Conservation (phyloP, 768 basidiomycete species). For the Boletus sp. region DNA sequence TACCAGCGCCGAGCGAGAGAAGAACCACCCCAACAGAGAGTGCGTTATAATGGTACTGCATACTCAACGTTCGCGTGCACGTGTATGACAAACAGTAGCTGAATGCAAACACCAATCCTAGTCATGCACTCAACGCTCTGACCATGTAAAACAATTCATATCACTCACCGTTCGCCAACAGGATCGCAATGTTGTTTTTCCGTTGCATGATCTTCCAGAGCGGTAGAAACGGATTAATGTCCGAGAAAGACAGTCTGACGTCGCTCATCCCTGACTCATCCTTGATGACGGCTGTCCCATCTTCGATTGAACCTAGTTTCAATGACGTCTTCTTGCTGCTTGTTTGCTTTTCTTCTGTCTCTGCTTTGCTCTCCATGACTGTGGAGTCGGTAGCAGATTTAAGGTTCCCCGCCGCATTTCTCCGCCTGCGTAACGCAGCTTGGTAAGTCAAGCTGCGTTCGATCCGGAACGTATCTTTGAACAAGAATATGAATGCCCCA, state of each 20-base stretch:
- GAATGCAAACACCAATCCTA: slow-evolving; percentile 71
- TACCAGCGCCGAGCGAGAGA: slow-evolving; percentile 70
- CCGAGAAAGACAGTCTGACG: slow-evolving; percentile 57
- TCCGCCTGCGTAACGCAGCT: slow-evolving; percentile 50
- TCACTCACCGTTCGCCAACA: slow-evolving; percentile 35
- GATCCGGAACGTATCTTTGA: slow-evolving; percentile 79
- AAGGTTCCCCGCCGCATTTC: slow-evolving; percentile 24
- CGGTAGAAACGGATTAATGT: slow-evolving; percentile 75
- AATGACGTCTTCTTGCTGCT: slow-evolving; percentile 14
- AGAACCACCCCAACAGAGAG: slow-evolving; percentile 75
- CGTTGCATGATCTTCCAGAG: slow-evolving; percentile 56
- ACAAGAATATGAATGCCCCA: slow-evolving; percentile 59
- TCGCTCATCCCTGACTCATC: slow-evolving; percentile 20
- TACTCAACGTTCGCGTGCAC: slow-evolving; percentile 63
- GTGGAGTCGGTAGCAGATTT: slow-evolving; percentile 23
- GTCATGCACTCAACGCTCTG: slow-evolving; percentile 6
- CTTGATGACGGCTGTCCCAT: slow-evolving; percentile 13
- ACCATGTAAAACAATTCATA: neutral
- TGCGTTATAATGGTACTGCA: slow-evolving; percentile 63
- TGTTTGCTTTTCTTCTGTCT: slow-evolving; percentile 10
- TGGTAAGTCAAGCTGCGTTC: slow-evolving; percentile 85
- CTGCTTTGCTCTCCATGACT: slow-evolving; percentile 11
- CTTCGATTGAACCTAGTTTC: slow-evolving; percentile 23
- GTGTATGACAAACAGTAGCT: slow-evolving; percentile 74
- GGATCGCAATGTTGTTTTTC: slow-evolving; percentile 64